Base-by-base conservation (phyloP, 2,329 filamentous ascomycete genomes). In the Domatiomyces globalis region DNA sequence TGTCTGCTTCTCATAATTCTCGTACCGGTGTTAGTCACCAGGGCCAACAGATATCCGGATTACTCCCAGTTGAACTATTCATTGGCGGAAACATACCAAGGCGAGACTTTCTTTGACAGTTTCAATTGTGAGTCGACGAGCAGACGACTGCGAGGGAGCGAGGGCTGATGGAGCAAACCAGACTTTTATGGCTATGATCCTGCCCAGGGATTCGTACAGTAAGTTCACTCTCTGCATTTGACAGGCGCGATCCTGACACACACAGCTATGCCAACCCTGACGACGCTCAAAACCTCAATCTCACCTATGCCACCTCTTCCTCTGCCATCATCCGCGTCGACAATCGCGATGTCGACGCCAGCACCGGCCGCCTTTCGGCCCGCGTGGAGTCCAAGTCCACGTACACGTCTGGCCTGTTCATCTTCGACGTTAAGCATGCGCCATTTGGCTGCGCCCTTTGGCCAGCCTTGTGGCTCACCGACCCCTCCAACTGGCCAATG, bases 391-490 rank as follows among this genome's bases (percentile, higher is more conserved):
- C 81, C 65, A 81, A 78, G 50, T 71, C 76, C 46, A 66, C 71
- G 2, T 88, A 80, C 64, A 77, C 73, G 25, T 73, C 80, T 58
- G 84, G 82, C 0, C 74, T 87, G 6, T 79, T 87, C 58, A 80
- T 88, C 47, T 72, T 83, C 19, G 84, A 88, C 63, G 76, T 87
- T 49, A 71, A 72, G n/a, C 84, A 87, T 58, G 87, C 87, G 81
- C 83, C 84, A 3, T 74, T 73, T 19, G 79, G 79, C 1, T 87
- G 84, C 57, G 84, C 84, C 19, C 74, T 78, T 20, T 87, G 84
- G 83, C 84, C 84, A 50, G 80, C 83, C 8, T 65, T 85, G 63
- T 77, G 74, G 74, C 71, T 71, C 48, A 63, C 85, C 39, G 84
- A 84, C 18, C 70, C 73, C 15, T 65, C 63, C 58, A 67, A 52